Evolutionary conservation across 768 basidiomycete genomes (phyloP).

Genomic region (Cubamyces sp.): DNA sequence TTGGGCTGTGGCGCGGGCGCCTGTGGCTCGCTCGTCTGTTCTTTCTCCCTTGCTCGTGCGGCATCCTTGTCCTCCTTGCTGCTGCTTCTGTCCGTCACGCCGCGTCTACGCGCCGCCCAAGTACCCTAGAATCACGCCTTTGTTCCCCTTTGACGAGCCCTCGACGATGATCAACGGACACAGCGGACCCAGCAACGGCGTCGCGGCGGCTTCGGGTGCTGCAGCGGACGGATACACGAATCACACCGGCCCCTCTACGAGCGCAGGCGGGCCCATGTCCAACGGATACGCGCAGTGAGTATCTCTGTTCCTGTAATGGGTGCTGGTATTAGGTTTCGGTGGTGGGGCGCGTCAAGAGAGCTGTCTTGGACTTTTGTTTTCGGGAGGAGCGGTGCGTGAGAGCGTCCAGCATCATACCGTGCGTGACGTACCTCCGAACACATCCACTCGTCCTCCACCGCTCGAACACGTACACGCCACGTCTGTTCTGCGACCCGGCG

Average conservation of each 20-base stretch:
- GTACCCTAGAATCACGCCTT: neutral
- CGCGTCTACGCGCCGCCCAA: neutral
- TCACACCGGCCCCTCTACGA: slow-evolving; percentile 39
- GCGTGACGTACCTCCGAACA: neutral
- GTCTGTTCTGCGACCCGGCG: too few relatives aligned
- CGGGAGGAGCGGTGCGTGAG: neutral
- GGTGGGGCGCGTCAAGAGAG: neutral
- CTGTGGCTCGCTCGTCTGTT: slow-evolving; percentile 10
- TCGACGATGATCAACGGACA: slow-evolving; percentile 53
- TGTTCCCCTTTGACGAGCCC: neutral
- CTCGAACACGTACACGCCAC: too few relatives aligned
- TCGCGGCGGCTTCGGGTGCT: slow-evolving; percentile 28
- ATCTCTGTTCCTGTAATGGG: slow-evolving; percentile 4
- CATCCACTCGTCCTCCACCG: too few relatives aligned
- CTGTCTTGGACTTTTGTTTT: neutral
- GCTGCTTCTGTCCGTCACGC: neutral
- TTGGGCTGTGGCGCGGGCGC: slow-evolving; percentile 3
- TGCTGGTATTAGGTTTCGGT: neutral
- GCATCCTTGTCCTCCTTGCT: slow-evolving; percentile 1
- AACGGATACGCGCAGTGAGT: slow-evolving; percentile 71
- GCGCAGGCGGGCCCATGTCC: slow-evolving; percentile 14
- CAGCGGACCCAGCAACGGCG: slow-evolving; percentile 52
- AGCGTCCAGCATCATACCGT: too few relatives aligned
- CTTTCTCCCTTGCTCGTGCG: slow-evolving; percentile 13
- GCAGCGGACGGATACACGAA: slow-evolving; percentile 35